Evolutionary conservation across 2,329 filamentous ascomycete genomes (phyloP).

Genomic region (Epichloe gansuensis): DNA sequence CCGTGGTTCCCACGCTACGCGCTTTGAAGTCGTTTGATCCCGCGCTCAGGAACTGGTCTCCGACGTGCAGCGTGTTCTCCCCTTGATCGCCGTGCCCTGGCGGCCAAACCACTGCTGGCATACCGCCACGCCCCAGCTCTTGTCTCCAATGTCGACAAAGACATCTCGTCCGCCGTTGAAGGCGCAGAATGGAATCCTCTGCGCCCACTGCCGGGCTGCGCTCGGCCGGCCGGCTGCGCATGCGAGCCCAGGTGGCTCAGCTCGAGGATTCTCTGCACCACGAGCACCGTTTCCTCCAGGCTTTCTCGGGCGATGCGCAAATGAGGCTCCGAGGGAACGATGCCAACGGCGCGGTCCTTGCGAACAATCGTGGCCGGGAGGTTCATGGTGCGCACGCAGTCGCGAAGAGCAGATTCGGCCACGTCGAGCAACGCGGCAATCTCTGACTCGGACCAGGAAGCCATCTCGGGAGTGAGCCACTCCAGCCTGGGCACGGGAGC

Average conservation of each 20-base stretch:
- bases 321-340: constrained; percentile 49
- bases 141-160: constrained; percentile 97
- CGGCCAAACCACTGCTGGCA: constrained; percentile 83
- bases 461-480: constrained; percentile 73
- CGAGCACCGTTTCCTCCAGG: constrained; percentile 89
- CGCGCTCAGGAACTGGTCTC: constrained; percentile 91
- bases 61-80: constrained; percentile 83
- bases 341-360: constrained; percentile 78
- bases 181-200: constrained; percentile 74
- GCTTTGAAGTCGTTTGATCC: constrained; percentile 97
- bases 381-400: constrained; percentile 68
- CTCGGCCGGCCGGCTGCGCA: constrained; percentile 16
- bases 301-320: constrained; percentile 72
- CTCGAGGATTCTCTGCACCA: constrained; percentile 87
- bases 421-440: constrained; percentile 76
- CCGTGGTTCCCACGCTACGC: constrained; percentile 79
- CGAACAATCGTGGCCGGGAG: constrained; percentile 71
- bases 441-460: constrained; percentile 61
- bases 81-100: constrained; percentile 39
- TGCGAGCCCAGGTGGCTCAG: constrained; percentile 46
- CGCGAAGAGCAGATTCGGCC: constrained; percentile 70
- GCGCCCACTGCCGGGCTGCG: constrained; percentile 8
- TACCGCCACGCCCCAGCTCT: constrained; percentile 86
- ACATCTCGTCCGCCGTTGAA: constrained; percentile 98
- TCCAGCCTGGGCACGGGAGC: constrained; percentile 50